Evolutionary conservation across 768 basidiomycete genomes (phyloP), one percentile per base, ranked within the genome.

Genomic region (Trametopsis cervina): DNA sequence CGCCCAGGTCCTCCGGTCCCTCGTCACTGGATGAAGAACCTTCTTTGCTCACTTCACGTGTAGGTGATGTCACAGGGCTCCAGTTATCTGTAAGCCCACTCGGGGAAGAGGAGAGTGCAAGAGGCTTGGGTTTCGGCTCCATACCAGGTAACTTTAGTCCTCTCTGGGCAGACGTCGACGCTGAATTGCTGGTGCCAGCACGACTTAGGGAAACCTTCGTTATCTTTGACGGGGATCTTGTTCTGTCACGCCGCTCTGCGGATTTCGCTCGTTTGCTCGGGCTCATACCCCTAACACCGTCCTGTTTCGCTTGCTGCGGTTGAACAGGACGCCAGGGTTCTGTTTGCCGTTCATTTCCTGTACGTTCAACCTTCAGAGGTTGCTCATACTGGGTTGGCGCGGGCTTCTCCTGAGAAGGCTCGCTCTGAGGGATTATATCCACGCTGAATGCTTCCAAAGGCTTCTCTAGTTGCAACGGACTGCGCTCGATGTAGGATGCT

Each of bases 401-500:
- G n/a, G n/a, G n/a, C n/a, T n/a, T n/a, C n/a, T n/a, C n/a, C n/a
- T n/a, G n/a, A n/a, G n/a, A n/a, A n/a, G n/a, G n/a, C n/a, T n/a
- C n/a, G n/a, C n/a, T n/a, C n/a, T n/a, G n/a, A n/a, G n/a, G n/a
- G n/a, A n/a, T n/a, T n/a, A n/a, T n/a, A n/a, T n/a, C n/a, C n/a
- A 55, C 57, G 41, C 41, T 57, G 52, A 59, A 57, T 10, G 61
- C 61, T 46, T 62, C 61, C 29, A 66, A 60, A 10, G 66, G 61
- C 44, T 56, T 61, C 33, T 56, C 59, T 18, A 67, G 40, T 5
- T 44, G 40, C 24, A 60, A 53, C 13, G 60, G 62, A 42, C 65
- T 72, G 51, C 70, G 73, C 56, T 84, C 75, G 26, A 85, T 76
- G 44, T 77, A 72, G 2, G 85, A 86, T 27, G 83, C 76, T 11